Conservation (phyloP, 495 filamentous ascomycete genomes). For the Penicillium bovifimosum region DNA sequence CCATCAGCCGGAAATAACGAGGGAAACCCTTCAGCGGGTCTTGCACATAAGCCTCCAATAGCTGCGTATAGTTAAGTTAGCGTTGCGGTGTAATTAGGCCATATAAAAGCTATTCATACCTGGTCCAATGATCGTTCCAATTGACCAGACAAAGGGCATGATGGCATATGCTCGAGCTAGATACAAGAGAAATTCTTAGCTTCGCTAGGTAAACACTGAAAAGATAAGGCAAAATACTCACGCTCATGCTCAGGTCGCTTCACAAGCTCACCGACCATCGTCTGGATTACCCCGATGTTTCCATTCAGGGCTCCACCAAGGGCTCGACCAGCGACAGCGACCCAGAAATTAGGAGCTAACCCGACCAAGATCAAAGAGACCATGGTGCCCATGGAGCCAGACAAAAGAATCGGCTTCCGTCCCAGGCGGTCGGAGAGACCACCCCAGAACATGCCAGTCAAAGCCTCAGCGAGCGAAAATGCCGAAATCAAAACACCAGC, state of each 20-base stretch:
- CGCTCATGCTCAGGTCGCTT: slow-evolving; percentile 76
- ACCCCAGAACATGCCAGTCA: slow-evolving; percentile 84
- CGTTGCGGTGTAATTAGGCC: background rate
- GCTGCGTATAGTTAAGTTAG: slow-evolving; percentile 37
- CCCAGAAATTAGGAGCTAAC: slow-evolving; percentile 73
- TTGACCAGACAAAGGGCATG: slow-evolving; percentile 84
- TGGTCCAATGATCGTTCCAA: slow-evolving; percentile 80
- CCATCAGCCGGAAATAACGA: slow-evolving; percentile 54
- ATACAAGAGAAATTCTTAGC: background rate
- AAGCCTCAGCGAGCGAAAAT: slow-evolving; percentile 73
- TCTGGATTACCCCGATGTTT: slow-evolving; percentile 84
- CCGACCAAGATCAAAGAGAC: slow-evolving; percentile 75
- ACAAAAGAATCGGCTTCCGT: slow-evolving; percentile 74
- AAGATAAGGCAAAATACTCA: slow-evolving; percentile 37
- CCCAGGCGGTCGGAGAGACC: slow-evolving; percentile 73
- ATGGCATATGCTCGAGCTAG: slow-evolving; percentile 72
- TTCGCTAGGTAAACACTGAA: slow-evolving; percentile 12
- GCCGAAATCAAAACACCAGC: slow-evolving; percentile 81
- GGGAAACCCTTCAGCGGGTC: slow-evolving; percentile 65
- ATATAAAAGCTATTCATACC: slow-evolving; percentile 23
- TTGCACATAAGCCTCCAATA: slow-evolving; percentile 73
- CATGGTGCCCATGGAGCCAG: slow-evolving; percentile 76
- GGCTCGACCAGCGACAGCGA: slow-evolving; percentile 67
- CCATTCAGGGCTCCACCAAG: slow-evolving; percentile 79
- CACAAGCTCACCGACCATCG: slow-evolving; percentile 85